Percentiles rank a stretch among this genome's conserved stretches.
These are phyloP conservation scores for Rehmannia glutinosa DNA, from an alignment of 257 asterid species.

Conservation along the genomic window DNA sequence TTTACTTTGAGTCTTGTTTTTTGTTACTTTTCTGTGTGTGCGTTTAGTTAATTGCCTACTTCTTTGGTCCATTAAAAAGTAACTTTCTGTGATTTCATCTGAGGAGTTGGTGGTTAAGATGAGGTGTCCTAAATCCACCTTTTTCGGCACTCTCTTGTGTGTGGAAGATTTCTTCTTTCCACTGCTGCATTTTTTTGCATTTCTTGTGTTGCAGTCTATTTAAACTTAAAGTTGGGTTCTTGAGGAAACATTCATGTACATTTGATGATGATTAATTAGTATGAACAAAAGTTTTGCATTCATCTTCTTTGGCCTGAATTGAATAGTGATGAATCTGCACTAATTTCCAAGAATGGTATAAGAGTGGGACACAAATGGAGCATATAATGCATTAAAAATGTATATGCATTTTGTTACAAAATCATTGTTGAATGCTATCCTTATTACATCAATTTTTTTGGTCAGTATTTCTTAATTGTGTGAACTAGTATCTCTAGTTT, in stretches of 20 bases:
- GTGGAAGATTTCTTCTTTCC: neutral
- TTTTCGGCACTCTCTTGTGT: neutral
- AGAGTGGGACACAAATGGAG: neutral
- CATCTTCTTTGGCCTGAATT: neutral
- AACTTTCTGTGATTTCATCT: neutral
- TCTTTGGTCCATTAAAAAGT: neutral
- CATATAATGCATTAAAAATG: too few species aligned
- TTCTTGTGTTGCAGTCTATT: neutral
- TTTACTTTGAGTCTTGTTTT: neutral
- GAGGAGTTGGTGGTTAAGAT: neutral
- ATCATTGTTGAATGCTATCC: neutral
- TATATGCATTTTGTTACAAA: too few species aligned
- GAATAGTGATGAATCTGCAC: neutral
- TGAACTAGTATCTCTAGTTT: neutral
- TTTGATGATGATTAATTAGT: too few species aligned
- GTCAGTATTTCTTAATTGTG: neutral
- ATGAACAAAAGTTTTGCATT: neutral
- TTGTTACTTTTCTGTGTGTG: neutral
- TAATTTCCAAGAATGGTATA: neutral
- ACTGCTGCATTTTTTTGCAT: neutral
- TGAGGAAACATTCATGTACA: too few species aligned
- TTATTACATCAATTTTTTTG: neutral
- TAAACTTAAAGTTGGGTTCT: neutral
- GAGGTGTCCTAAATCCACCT: neutral
- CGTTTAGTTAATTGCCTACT: neutral